Evolutionary conservation across 345 rosid genomes (phyloP).

Genomic region (Hypericum perforatum): DNA sequence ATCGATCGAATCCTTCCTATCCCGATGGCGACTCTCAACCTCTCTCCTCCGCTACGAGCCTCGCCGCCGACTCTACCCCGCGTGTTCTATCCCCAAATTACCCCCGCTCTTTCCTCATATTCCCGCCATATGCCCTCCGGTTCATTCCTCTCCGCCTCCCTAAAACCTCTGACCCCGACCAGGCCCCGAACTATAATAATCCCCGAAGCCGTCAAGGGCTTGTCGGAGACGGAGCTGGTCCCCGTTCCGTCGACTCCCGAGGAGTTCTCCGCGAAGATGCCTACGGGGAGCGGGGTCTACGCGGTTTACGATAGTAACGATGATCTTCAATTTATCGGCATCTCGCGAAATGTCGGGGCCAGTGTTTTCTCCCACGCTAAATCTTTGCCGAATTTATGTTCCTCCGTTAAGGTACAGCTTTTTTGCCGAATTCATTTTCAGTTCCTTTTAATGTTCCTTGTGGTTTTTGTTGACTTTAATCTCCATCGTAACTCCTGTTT

Average conservation of each 20-base stretch:
- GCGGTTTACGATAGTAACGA: conserved; percentile 56
- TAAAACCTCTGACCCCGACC: conserved; percentile 18
- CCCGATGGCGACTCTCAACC: conserved; percentile 42
- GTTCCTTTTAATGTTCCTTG: background rate
- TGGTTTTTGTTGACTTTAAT: background rate
- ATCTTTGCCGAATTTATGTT: conserved; percentile 64
- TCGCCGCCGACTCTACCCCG: conserved; percentile 25
- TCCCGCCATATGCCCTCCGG: conserved; percentile 30
- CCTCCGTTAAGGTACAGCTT: conserved; percentile 53
- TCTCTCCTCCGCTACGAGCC: conserved; percentile 20
- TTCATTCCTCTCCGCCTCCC: conserved; percentile 31
- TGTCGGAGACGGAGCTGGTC: conserved; percentile 40
- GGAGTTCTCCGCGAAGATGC: conserved; percentile 29
- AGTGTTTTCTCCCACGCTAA: conserved; percentile 55
- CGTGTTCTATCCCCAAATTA: conserved; percentile 25
- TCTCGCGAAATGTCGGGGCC: conserved; percentile 66
- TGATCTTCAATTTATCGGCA: conserved; percentile 76
- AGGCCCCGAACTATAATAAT: conserved; percentile 28
- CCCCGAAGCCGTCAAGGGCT: conserved; percentile 36
- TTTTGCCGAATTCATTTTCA: background rate
- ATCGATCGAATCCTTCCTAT: background rate
- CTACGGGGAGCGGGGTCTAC: conserved; percentile 63
- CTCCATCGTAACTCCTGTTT: background rate
- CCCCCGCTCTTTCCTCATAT: conserved; percentile 30
- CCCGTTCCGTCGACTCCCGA: conserved; percentile 23